These are phyloP conservation scores for Zea mays DNA, from an alignment of 176 grass and related monocot genomes.

Conservation along the genomic window DNA sequence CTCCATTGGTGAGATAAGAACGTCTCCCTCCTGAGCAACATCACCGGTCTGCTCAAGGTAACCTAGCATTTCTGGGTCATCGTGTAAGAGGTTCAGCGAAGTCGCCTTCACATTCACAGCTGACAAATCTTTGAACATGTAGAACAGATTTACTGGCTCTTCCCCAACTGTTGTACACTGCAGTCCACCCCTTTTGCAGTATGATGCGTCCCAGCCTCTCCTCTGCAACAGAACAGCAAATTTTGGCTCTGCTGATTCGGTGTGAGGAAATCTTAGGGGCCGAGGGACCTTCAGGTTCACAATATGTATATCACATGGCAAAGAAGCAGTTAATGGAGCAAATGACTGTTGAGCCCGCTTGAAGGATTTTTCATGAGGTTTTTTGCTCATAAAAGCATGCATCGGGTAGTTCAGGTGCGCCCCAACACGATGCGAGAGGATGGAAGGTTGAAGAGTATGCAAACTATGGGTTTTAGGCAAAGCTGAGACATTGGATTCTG, in stretches of 20 bases:
- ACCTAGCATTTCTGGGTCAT: slow-evolving; percentile 82
- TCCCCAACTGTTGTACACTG: slow-evolving; percentile 69
- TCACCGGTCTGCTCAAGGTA: slow-evolving; percentile 79
- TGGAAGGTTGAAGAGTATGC: slow-evolving; percentile 80
- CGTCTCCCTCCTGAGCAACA: slow-evolving; percentile 77
- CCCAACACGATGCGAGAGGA: slow-evolving; percentile 74
- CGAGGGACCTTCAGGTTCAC: slow-evolving; percentile 91
- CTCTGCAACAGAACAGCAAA: slow-evolving; percentile 84
- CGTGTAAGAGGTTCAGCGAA: slow-evolving; percentile 89
- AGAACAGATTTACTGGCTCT: slow-evolving; percentile 83
- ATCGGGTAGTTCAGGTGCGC: slow-evolving; percentile 87
- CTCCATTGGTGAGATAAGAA: slow-evolving; percentile 96
- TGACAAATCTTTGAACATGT: slow-evolving; percentile 88
- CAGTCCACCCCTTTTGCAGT: slow-evolving; percentile 69
- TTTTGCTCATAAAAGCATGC: slow-evolving; percentile 79
- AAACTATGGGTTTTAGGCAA: slow-evolving; percentile 59
- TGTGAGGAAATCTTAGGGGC: slow-evolving; percentile 72
- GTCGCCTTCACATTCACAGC: slow-evolving; percentile 81
- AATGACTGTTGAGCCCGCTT: slow-evolving; percentile 59
- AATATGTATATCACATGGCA: slow-evolving; percentile 91
- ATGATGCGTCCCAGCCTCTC: slow-evolving; percentile 85
- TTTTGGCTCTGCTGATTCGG: slow-evolving; percentile 45
- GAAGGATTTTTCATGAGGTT: slow-evolving; percentile 44
- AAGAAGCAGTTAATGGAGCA: slow-evolving; percentile 60
- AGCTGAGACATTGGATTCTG: slow-evolving; percentile 77